Evolutionary conservation across 768 basidiomycete genomes (phyloP).

Genomic region (Plicaturopsis crispa): DNA sequence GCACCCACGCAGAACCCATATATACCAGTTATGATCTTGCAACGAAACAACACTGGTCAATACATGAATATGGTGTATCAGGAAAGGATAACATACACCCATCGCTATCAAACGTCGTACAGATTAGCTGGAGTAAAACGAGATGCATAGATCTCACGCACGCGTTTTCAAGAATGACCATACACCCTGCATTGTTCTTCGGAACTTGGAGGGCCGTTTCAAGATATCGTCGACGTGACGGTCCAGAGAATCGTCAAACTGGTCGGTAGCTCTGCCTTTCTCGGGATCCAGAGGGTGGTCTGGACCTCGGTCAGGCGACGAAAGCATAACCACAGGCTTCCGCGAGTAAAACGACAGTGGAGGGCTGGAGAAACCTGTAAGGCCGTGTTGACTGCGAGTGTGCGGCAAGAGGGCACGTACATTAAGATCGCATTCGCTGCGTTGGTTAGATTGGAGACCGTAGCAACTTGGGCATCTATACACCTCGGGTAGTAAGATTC

Average conservation of each 20-base stretch:
- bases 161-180: slow-evolving; percentile 85
- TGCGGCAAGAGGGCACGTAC: slow-evolving; percentile 28
- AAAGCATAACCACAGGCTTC: slow-evolving; percentile 58
- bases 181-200: slow-evolving; percentile 57
- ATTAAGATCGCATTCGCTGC: slow-evolving; percentile 74
- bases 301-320: slow-evolving; percentile 19
- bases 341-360: slow-evolving; percentile 63
- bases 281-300: slow-evolving; percentile 16
- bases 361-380: slow-evolving; percentile 48
- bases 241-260: slow-evolving; percentile 45
- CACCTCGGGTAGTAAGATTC: too few species aligned
- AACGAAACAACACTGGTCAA: neutral
- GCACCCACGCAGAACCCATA: slow-evolving; percentile 71
- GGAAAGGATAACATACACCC: slow-evolving; percentile 39
- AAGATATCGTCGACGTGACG: slow-evolving; percentile 75
- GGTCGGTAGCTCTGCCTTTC: slow-evolving; percentile 20
- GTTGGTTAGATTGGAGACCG: slow-evolving; percentile 70
- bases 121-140: slow-evolving; percentile 2
- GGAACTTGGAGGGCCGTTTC: slow-evolving; percentile 43
- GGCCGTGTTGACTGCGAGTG: too few species aligned
- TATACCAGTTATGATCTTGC: slow-evolving; percentile 54
- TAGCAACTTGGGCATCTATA: slow-evolving; percentile 66
- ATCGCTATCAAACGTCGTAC: slow-evolving; percentile 35
- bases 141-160: slow-evolving; percentile 24
- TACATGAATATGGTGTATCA: neutral